Conservation (phyloP, 2,329 filamentous ascomycete species). For the Diaporthe sp. region DNA sequence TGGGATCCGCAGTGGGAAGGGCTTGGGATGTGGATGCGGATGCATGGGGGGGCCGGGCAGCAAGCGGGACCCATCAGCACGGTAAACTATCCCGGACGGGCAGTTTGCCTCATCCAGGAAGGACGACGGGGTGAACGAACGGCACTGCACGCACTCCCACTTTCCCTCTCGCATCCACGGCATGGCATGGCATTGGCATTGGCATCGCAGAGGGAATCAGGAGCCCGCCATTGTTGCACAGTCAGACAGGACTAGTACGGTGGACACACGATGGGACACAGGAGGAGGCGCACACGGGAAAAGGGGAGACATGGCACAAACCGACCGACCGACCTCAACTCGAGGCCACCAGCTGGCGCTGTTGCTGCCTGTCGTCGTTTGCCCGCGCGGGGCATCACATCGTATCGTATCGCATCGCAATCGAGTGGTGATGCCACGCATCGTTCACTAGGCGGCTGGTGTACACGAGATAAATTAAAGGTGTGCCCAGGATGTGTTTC, state of each 20-base stretch:
- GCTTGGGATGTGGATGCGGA: slow-evolving; percentile 2
- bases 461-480: slow-evolving; percentile 38
- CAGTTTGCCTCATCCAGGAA: slow-evolving; percentile 27
- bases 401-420: neutral
- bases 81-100: slow-evolving; percentile 26
- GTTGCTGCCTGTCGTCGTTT: neutral
- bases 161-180: neutral
- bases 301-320: neutral
- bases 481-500: slow-evolving; percentile 12
- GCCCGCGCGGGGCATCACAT: neutral
- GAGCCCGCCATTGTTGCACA: neutral
- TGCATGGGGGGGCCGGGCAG: slow-evolving; percentile 20
- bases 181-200: slow-evolving; percentile 1
- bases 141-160: slow-evolving; percentile 6
- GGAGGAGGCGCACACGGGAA: neutral
- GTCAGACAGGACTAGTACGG: slow-evolving; percentile 9
- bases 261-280: slow-evolving; percentile 1
- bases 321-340: neutral
- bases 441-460: slow-evolving; percentile 21
- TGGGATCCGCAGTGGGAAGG: slow-evolving; percentile 4
- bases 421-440: neutral
- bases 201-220: neutral
- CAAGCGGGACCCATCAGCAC: slow-evolving; percentile 33
- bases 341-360: neutral
- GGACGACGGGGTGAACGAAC: neutral